phyloP scores from a whole-genome alignment of 805 yeast species.

The Wickerhamomyces bisporus region DNA sequence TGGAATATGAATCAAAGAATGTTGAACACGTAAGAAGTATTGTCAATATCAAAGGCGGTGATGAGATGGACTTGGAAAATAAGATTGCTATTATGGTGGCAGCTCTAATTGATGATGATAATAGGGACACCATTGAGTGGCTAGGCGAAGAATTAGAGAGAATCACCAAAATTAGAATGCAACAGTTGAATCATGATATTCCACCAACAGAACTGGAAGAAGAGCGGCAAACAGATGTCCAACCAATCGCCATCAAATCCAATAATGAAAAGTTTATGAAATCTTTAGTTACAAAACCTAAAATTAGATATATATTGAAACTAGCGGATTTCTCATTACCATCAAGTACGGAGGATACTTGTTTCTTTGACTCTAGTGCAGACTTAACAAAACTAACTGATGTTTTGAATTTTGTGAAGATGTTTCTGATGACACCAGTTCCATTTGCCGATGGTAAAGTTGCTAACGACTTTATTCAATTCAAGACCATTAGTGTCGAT shows the following conservation, averaged over 20 bases:
- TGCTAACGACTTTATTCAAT: slow-evolving; percentile 30
- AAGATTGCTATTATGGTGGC: slow-evolving; percentile 47
- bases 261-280: slow-evolving; percentile 18
- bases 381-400: slow-evolving; percentile 29
- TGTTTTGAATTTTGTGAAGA: slow-evolving; percentile 33
- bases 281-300: slow-evolving; percentile 41
- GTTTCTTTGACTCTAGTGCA: slow-evolving; percentile 32
- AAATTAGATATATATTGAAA: slow-evolving; percentile 41
- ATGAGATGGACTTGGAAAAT: slow-evolving; percentile 35
- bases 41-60: slow-evolving; percentile 25
- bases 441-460: slow-evolving; percentile 29
- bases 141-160: slow-evolving; percentile 33
- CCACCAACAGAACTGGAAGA: slow-evolving; percentile 2
- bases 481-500: not conserved
- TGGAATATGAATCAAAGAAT: slow-evolving; percentile 12
- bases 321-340: slow-evolving; percentile 44
- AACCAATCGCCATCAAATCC: slow-evolving; percentile 15
- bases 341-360: slow-evolving; percentile 32
- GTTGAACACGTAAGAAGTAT: slow-evolving; percentile 7
- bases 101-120: slow-evolving; percentile 41
- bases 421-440: slow-evolving; percentile 34
- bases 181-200: slow-evolving; percentile 11
- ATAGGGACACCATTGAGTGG: slow-evolving; percentile 38
- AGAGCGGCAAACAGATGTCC: slow-evolving; percentile 2
- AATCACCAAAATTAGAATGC: slow-evolving; percentile 24